Evolutionary conservation across 176 grass and related monocot genomes (phyloP), one percentile per base, ranked within the genome.

Genomic region (Poa annua): DNA sequence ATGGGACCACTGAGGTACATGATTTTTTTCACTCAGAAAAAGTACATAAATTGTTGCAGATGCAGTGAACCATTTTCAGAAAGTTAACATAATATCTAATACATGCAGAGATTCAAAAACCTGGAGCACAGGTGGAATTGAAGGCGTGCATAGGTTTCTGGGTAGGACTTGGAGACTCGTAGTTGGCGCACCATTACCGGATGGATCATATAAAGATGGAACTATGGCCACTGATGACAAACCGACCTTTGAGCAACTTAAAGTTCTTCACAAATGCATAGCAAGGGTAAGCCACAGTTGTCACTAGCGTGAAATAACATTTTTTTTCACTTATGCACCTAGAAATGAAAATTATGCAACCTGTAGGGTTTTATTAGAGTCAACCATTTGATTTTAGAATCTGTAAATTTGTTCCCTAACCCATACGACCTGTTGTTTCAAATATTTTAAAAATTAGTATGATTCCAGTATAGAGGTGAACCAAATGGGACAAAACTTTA

Each of bases 1-100:
- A 98, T 98, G 95, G 95, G 95, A 52, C 95, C 95, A 77, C 89
- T 98, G 80, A 98, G 95, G 95, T 97, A 83, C 66, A 83, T 47
- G 14, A 59, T 53, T 54, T 68, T 75, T 54, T 34, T 52, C 33
- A 74, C 71, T 12, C 42, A 42, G 41, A 42, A 42, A 42, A 42
- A 8, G 2, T 42, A 42, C 39, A 64, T 36, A 11, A 35, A 35
- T 48, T 82, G 79, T 36, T 42, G 11, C 24, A 71, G 59, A 83
- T 79, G 64, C 73, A 78, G 8, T 78, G 42, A 61, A 48, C 14
- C 74, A 3, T 52, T 84, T 83, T 51, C 12, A n/a, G 26, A 13
- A 85, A 81, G 55, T 22, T 79, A 60, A 91, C 6, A 38, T 22
- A 64, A 63, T 54, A 85, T 88, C 71, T 72, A 24, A 26, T 80